A percentile compares a stretch with the other conserved stretches of the same genome.
phyloP scores from a whole-genome alignment of 2,329 filamentous ascomycete species.

The Pseudocercospora vitis region DNA sequence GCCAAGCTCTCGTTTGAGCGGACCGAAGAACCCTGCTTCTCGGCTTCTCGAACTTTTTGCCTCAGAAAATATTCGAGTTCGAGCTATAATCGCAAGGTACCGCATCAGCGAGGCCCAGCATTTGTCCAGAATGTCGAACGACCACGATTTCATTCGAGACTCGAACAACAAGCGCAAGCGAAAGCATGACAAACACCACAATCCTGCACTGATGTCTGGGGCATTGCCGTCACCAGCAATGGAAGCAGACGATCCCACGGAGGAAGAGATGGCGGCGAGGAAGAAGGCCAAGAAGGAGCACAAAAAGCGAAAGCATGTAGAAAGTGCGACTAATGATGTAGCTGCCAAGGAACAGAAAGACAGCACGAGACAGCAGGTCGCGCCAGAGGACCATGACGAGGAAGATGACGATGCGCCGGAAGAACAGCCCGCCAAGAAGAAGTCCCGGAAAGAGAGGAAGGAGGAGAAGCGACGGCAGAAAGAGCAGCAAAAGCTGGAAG shows the following conservation, averaged over 20 bases:
- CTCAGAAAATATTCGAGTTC: conserved; percentile 6
- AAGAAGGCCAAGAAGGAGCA: conserved; percentile 37
- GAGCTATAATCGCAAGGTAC: neutral
- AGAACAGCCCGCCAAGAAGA: conserved; percentile 28
- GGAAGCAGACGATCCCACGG: conserved; percentile 26
- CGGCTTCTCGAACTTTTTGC: conserved; percentile 1
- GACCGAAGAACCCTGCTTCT: neutral
- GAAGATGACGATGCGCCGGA: conserved; percentile 23
- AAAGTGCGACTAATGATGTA: conserved; percentile 16
- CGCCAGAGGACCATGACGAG: conserved; percentile 5
- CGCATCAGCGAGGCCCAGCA: neutral
- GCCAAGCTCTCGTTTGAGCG: neutral
- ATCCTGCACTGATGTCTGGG: conserved; percentile 39
- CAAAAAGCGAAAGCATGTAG: conserved; percentile 35
- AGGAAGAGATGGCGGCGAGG: conserved; percentile 24
- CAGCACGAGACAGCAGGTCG: conserved; percentile 12
- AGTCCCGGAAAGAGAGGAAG: conserved; percentile 29
- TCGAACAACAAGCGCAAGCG: conserved; percentile 30
- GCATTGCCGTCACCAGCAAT: conserved; percentile 33
- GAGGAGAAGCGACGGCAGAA: conserved; percentile 18
- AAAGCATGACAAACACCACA: conserved; percentile 19
- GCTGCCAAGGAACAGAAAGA: conserved; percentile 13
- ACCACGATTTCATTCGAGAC: conserved; percentile 32
- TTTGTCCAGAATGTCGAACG: conserved; percentile 25
- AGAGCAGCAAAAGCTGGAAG: conserved; percentile 12